Conservation (phyloP, 169 alveolate species). For the Blepharisma undulans region DNA sequence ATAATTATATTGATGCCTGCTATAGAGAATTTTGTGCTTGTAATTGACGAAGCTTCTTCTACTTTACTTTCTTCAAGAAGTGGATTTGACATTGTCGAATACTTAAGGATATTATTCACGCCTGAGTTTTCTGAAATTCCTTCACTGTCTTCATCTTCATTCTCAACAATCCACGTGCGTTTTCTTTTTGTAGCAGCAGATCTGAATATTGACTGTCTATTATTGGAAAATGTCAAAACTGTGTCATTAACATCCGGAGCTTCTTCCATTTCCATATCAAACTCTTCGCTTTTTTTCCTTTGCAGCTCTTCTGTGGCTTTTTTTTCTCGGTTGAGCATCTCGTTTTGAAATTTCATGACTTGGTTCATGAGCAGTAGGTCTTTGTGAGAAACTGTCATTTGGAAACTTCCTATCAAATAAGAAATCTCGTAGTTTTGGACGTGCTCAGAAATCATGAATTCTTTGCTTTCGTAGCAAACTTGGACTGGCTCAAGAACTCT, state of each 20-base stretch:
- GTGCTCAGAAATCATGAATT: neutral
- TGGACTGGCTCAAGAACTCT: conserved; percentile 24
- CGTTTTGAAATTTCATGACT: neutral
- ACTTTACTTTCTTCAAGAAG: neutral
- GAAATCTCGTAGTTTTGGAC: neutral
- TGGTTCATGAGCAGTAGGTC: neutral
- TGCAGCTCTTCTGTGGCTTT: neutral
- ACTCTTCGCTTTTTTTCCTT: neutral
- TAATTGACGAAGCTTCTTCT: neutral
- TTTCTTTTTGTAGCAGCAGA: neutral
- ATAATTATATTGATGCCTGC: conserved; percentile 14
- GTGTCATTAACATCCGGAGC: neutral
- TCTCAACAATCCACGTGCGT: neutral
- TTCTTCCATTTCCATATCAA: neutral
- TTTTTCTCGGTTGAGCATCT: neutral
- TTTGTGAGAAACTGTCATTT: neutral
- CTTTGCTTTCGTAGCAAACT: neutral
- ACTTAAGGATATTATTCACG: neutral
- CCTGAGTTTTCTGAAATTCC: neutral
- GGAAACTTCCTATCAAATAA: neutral
- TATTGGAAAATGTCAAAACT: neutral
- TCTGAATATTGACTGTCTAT: neutral
- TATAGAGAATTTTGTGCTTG: neutral
- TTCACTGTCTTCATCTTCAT: neutral
- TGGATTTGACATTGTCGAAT: neutral